A percentile compares a stretch with the other conserved stretches of the same genome.
phyloP scores from a whole-genome alignment of 371 early-diverging fungal genomes.

The Syncephalastrum contaminatum region DNA sequence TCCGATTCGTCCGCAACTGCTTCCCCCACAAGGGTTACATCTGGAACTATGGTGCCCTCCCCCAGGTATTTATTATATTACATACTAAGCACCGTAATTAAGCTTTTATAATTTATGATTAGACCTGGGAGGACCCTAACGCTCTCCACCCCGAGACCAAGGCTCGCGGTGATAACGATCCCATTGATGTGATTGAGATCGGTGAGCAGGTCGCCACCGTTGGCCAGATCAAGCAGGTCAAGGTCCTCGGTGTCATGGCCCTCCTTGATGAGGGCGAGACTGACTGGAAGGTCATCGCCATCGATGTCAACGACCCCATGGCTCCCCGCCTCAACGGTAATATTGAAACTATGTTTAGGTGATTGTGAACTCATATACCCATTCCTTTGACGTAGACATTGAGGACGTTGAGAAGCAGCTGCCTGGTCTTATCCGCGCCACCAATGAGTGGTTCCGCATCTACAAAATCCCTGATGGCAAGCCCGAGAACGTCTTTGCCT shows the following conservation, averaged over 20 bases:
- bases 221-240: slow-evolving; percentile 81
- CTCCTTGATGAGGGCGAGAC: slow-evolving; percentile 95
- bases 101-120: slow-evolving; percentile 4
- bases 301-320: slow-evolving; percentile 89
- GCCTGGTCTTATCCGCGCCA: slow-evolving; percentile 90
- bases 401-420: slow-evolving; percentile 93
- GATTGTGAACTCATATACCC: background rate
- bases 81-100: too few species aligned
- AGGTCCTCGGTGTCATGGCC: slow-evolving; percentile 93
- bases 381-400: slow-evolving; percentile 55
- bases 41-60: slow-evolving; percentile 98
- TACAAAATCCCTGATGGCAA: slow-evolving; percentile 99
- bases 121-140: slow-evolving; percentile 97
- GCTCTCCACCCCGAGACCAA: slow-evolving; percentile 76
- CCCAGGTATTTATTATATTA: slow-evolving; percentile 42
- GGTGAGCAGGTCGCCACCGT: slow-evolving; percentile 36
- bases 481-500: slow-evolving; percentile 95
- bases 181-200: slow-evolving; percentile 92
- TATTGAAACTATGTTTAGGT: too few species aligned
- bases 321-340: slow-evolving; percentile 79
- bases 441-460: slow-evolving; percentile 96
- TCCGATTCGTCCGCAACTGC: slow-evolving; percentile 90
- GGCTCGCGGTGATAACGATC: slow-evolving; percentile 93
- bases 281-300: slow-evolving; percentile 97
- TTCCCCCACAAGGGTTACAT: slow-evolving; percentile 97